Evolutionary conservation across 768 basidiomycete species (phyloP).

Genomic region (Russula brevipes): DNA sequence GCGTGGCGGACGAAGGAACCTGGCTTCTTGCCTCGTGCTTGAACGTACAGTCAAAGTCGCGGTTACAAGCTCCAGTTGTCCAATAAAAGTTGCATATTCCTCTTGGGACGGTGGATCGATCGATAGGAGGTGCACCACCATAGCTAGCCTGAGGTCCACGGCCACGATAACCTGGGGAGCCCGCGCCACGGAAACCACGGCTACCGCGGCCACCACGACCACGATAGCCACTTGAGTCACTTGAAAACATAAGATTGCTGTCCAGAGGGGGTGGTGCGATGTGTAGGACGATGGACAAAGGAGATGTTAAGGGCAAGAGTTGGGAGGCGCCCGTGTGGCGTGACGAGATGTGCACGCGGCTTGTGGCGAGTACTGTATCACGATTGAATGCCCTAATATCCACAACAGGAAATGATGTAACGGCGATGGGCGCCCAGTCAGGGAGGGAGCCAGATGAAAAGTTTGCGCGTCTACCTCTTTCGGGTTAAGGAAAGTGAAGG

Average conservation of each 20-base stretch:
- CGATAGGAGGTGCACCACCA: constrained; percentile 9
- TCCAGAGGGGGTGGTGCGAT: neutral
- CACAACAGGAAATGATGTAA: neutral
- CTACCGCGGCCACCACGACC: neutral
- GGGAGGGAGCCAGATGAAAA: neutral
- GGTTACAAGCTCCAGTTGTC: constrained; percentile 29
- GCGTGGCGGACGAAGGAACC: neutral
- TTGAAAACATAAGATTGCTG: constrained; percentile 6
- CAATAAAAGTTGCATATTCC: constrained; percentile 31
- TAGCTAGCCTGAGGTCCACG: constrained; percentile 8
- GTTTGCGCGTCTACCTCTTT: no score
- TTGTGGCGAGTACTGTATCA: neutral
- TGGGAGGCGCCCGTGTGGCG: constrained; percentile 8
- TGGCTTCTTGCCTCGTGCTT: constrained; percentile 26
- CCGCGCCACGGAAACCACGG: no score
- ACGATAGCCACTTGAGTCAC: neutral
- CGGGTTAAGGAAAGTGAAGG: no score
- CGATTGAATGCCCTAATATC: neutral
- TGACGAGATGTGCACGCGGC: neutral
- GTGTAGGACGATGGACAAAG: neutral
- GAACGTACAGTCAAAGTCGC: constrained; percentile 29
- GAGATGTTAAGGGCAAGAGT: neutral
- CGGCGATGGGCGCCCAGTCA: neutral
- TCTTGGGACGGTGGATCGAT: constrained; percentile 20
- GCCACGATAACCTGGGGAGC: constrained; percentile 13